Base-by-base conservation (phyloP, 441 rosid genomes). In the Breynia disticha region DNA sequence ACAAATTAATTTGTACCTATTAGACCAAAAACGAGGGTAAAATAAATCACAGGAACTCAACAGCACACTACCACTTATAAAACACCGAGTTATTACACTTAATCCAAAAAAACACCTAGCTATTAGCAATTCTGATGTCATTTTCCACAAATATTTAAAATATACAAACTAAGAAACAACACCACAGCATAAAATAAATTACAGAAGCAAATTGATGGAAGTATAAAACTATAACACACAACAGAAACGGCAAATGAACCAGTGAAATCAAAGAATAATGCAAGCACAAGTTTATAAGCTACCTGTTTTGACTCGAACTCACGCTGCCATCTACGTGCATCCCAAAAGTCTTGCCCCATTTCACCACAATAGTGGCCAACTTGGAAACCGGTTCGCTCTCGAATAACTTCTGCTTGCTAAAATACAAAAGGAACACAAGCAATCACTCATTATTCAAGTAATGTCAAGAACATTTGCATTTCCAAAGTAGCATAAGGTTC, bases 261-360 rank as follows among this genome's bases (percentile, higher is more conserved):
- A 14, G 32, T n/a, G 19, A 55, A 60, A 7, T n/a, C 15, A 37
- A 50, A 38, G 7, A 32, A 7, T 21, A 14, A 9, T 6, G 39
- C 1, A 55, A 60, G 10, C 43, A 60, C 22, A 46, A n/a, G 2
- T 47, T 49, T 16, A 60, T 68, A 50, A 57, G 54, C 12, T 70
- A 84, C 99, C 97, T 94, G 91, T 66, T 90, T 94, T 37, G 90
- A 67, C 61, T 90, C 99, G 53, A 94, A 94, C 74, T 94, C 99
- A 0, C 84, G 89, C 63, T 82, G 96, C 99, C 99, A 94, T 69
- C 96, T 81, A 52, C 93, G 77, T 54, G 89, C 65, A 78, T 94
- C 99, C 97, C 99, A 94, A 58, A 90, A 94, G 62, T 94, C 97
- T 72, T 90, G 99, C 42, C 97, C 99, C 97, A 94, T 94, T 69